Percentiles rank a stretch among this genome's conserved stretches.
Evolutionary conservation across 805 yeast genomes (phyloP).

Genomic region (Kregervanrija fluxuum): DNA sequence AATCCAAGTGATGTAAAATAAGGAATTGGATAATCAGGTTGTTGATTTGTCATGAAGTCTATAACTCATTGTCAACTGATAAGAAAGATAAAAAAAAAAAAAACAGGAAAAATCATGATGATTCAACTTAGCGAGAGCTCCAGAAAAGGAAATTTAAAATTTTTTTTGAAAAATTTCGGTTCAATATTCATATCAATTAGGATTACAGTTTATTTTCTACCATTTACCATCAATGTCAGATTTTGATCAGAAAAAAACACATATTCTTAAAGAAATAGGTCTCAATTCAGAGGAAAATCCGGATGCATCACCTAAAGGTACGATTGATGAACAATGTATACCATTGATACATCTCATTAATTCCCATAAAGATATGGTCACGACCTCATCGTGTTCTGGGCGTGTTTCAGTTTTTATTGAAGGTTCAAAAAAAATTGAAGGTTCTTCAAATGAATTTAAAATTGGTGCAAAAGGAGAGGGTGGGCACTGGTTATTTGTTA

Average conservation of each 20-base stretch:
- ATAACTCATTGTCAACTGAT: not conserved
- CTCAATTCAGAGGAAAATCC: constrained; percentile 35
- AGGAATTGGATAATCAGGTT: constrained; percentile 5
- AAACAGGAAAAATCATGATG: not conserved
- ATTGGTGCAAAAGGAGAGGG: constrained; percentile 83
- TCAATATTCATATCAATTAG: not conserved
- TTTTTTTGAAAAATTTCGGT: not conserved
- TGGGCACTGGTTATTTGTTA: constrained; percentile 77
- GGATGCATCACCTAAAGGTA: constrained; percentile 83
- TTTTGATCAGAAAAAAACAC: constrained; percentile 59
- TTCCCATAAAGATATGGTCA: constrained; percentile 57
- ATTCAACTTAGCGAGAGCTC: not conserved
- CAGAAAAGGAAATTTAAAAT: not conserved
- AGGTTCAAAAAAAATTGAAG: constrained; percentile 43
- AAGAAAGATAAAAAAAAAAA: too few relatives aligned
- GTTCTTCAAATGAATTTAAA: constrained; percentile 19
- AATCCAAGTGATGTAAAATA: constrained; percentile 68
- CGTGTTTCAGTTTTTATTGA: constrained; percentile 77
- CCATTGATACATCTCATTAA: constrained; percentile 71
- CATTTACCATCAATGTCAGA: constrained; percentile 30
- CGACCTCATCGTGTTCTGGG: constrained; percentile 87
- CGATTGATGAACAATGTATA: constrained; percentile 65
- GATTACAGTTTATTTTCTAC: not conserved
- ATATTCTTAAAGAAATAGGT: constrained; percentile 46
- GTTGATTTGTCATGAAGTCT: not conserved